phyloP scores from a whole-genome alignment of 331 rosid species.

The Telfairia occidentalis region DNA sequence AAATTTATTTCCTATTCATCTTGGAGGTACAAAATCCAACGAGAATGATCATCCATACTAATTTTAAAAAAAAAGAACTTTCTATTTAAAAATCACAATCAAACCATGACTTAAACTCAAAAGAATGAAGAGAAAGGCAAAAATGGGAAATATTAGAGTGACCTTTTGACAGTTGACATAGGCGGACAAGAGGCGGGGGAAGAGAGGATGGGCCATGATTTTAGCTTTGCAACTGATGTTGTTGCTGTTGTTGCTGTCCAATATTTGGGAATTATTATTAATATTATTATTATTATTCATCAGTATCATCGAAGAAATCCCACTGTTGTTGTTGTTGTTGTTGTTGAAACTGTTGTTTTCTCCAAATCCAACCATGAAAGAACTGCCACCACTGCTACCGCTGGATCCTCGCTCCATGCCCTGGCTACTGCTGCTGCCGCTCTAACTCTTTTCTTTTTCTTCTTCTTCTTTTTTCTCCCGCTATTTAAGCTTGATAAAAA shows the following conservation, averaged over 20 bases:
- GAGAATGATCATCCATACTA: no score
- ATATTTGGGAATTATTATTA: not conserved
- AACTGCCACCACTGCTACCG: not conserved
- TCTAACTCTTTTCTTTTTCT: no score
- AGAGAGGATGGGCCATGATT: slow-evolving; percentile 91
- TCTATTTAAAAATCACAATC: no score
- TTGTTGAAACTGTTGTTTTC: slow-evolving; percentile 8
- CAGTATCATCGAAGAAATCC: slow-evolving; percentile 11
- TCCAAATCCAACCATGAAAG: slow-evolving; percentile 17
- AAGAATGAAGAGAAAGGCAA: no score
- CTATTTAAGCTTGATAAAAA: slow-evolving; percentile 22
- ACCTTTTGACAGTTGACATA: slow-evolving; percentile 81
- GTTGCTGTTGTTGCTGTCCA: not conserved
- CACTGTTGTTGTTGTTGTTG: not conserved
- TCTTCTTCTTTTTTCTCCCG: slow-evolving; percentile 24
- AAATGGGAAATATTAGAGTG: no score
- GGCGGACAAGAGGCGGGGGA: slow-evolving; percentile 70
- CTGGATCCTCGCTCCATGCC: slow-evolving; percentile 4
- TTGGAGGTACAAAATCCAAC: no score
- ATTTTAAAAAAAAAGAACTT: no score
- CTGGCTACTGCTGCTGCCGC: not conserved
- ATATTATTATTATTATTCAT: not conserved
- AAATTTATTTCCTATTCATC: no score
- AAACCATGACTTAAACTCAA: no score
- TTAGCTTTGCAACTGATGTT: slow-evolving; percentile 19